Conservation (phyloP, 768 basidiomycete genomes). For the Termitomyces sp. region DNA sequence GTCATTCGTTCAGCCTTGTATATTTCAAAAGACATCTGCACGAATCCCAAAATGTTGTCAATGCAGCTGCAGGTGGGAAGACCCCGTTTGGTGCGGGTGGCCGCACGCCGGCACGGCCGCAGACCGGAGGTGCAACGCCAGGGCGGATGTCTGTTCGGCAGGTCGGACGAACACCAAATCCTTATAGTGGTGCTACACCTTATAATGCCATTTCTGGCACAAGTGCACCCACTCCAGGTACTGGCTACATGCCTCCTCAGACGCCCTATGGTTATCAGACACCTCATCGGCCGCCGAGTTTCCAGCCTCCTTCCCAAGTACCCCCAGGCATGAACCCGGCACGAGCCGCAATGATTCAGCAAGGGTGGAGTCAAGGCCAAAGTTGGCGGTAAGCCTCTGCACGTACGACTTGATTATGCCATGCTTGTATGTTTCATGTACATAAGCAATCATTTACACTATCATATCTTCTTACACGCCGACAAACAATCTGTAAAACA, state of each 20-base stretch:
- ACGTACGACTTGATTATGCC: not conserved
- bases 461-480: not conserved
- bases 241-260: conserved; percentile 21
- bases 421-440: conserved; percentile 5
- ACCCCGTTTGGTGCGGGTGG: conserved; percentile 74
- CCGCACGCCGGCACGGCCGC: conserved; percentile 72
- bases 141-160: conserved; percentile 76
- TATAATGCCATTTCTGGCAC: conserved; percentile 29
- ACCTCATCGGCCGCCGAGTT: conserved; percentile 33
- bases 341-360: conserved; percentile 62
- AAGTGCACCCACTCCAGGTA: conserved; percentile 18
- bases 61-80: conserved; percentile 55
- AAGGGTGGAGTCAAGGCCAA: conserved; percentile 19
- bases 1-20: conserved; percentile 4
- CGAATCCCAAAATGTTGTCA: conserved; percentile 61
- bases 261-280: conserved; percentile 47
- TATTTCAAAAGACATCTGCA: conserved; percentile 56
- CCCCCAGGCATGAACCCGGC: conserved; percentile 64
- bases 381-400: conserved; percentile 14
- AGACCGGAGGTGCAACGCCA: conserved; percentile 63
- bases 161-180: conserved; percentile 71
- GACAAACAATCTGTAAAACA: not conserved
- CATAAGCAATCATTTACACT: not conserved
- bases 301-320: conserved; percentile 34
- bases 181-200: conserved; percentile 52